These are phyloP conservation scores for Grammothele lineata DNA, from an alignment of 768 basidiomycete species.

Conservation along the genomic window DNA sequence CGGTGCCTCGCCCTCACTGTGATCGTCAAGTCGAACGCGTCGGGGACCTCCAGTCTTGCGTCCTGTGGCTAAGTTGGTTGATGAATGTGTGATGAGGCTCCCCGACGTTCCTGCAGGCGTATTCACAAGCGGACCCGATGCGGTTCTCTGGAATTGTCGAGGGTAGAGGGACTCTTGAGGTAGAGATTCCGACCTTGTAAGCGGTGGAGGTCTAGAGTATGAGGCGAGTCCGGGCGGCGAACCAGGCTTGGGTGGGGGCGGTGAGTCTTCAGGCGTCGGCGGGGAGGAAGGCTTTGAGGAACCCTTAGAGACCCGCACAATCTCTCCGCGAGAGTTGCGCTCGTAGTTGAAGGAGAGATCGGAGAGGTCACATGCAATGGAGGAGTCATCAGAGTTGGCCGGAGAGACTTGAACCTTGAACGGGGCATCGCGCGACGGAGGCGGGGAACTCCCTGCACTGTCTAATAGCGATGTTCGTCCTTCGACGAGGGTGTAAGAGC, in stretches of 20 bases:
- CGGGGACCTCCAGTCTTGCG: constrained; percentile 24
- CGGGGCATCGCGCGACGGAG: constrained; percentile 9
- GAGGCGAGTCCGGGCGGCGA: constrained; percentile 35
- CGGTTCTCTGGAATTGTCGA: constrained; percentile 63
- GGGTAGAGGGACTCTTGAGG: constrained; percentile 33
- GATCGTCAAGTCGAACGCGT: constrained; percentile 21
- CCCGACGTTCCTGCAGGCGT: constrained; percentile 29
- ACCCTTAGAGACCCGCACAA: constrained; percentile 54
- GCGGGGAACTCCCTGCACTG: constrained; percentile 13
- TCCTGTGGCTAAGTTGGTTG: constrained; percentile 16
- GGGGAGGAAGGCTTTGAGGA: constrained; percentile 42
- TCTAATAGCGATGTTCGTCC: constrained; percentile 11
- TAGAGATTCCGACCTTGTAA: constrained; percentile 66
- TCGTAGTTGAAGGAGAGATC: constrained; percentile 68
- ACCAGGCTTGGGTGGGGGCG: constrained; percentile 25
- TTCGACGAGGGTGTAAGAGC: constrained; percentile 4
- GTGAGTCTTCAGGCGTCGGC: constrained; percentile 36
- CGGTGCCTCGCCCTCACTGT: constrained; percentile 33
- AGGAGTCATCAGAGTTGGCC: constrained; percentile 52
- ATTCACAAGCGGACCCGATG: constrained; percentile 48
- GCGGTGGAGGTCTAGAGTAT: constrained; percentile 37
- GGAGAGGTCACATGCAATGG: constrained; percentile 34
- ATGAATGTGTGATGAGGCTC: constrained; percentile 13
- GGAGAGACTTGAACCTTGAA: constrained; percentile 10
- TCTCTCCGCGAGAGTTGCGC: constrained; percentile 50